Base-by-base conservation (phyloP, 2,329 filamentous ascomycete species). In the Xylariaceae sp. region DNA sequence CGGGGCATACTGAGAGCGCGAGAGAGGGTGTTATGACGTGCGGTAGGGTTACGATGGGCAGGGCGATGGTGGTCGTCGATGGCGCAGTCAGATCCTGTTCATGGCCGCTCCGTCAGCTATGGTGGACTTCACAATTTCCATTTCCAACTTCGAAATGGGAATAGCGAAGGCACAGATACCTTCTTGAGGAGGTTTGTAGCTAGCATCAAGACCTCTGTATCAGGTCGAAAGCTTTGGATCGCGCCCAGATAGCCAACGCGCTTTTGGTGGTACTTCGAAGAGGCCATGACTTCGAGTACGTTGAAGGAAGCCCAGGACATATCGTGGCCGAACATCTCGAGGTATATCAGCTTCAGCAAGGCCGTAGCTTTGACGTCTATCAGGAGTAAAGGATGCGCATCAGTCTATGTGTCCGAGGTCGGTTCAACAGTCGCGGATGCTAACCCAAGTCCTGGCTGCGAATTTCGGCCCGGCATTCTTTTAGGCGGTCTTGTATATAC, bases 251-350 rank as follows among this genome's bases (percentile, higher is more conserved):
- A 98, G 41, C 90, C 92, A 31, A 96, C 88, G 50, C 90, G 78
- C 67, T 98, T 98, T 65, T 96, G 90, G 51, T 88, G 76, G 62
- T 94, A 94, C 61, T 96, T 97, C 33, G 84, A 74, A 27, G 88
- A 94, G 26, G 89, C 94, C 92, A 98, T 98, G 66, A 98, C 92
- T 68, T 98, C 92, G 33, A 98, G 81, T 36, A 97, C 90, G 62
- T 98, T 87, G 67, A 98, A 98, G 9, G 89, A 89, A 3, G 92
- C 92, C 92, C 92, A 98, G 3, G 90, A 96, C 92, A 98, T 98
- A 65, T 97, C 92, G 61, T 97, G 86, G 11, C 92, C 92, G 53
- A 97, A 89, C 92, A 98, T 98, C 63, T 98, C 92, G 50, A 98
- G 78, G 62, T 98, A 98, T 37, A 96, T 83, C 54, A 98, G 76